Evolutionary conservation across 495 filamentous ascomycete genomes (phyloP).

Genomic region (Jackrogersella multiformis): DNA sequence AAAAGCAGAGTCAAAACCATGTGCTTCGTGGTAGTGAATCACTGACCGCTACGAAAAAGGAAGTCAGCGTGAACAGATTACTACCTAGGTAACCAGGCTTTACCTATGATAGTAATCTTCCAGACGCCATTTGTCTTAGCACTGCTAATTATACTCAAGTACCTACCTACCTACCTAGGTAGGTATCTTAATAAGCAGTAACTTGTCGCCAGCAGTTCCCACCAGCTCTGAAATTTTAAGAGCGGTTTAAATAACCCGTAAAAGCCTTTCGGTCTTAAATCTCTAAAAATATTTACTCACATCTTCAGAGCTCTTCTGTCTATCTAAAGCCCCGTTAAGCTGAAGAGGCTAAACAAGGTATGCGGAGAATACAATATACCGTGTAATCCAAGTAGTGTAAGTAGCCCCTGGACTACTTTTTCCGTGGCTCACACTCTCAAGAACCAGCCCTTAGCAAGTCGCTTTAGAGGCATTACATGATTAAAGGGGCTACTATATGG

Average conservation of each 20-base stretch:
- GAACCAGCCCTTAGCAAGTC: not conserved
- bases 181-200: too few species aligned
- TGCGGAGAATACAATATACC: too few species aligned
- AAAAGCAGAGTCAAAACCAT: not conserved
- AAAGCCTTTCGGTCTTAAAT: not conserved
- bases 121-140: not conserved
- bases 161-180: too few species aligned
- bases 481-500: not conserved
- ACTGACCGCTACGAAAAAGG: not conserved
- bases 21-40: not conserved
- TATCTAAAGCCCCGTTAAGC: not conserved
- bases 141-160: too few species aligned
- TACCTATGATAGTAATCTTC: slow-evolving; percentile 1
- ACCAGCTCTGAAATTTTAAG: not conserved
- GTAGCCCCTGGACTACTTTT: too few species aligned
- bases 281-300: not conserved
- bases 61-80: not conserved
- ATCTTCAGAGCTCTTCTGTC: not conserved
- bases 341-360: too few species aligned
- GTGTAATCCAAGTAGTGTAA: too few species aligned
- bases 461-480: not conserved
- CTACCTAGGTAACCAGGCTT: too few species aligned
- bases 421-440: not conserved
- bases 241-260: not conserved
- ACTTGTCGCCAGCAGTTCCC: not conserved